Conservation (phyloP, 352 stramenopile genomes). For the Phytophthora pini region DNA sequence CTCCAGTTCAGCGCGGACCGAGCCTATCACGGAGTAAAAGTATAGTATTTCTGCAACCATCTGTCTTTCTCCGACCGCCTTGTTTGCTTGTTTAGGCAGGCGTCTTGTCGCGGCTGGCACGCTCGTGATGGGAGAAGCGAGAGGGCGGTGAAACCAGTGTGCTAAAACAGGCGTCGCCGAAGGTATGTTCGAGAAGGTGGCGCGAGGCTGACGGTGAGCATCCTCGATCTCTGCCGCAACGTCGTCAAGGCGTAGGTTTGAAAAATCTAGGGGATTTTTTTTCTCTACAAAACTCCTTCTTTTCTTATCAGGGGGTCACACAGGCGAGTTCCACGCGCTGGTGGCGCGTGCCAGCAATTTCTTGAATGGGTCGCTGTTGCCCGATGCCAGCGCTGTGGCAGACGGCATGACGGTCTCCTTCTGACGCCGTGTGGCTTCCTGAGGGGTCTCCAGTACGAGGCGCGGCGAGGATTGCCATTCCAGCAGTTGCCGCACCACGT, state of each 20-base stretch:
- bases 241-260: slow-evolving; percentile 4
- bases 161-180: slow-evolving; percentile 32
- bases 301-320: slow-evolving; percentile 20
- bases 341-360: slow-evolving; percentile 31
- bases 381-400: neutral
- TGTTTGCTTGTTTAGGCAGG: neutral
- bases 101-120: slow-evolving; percentile 5
- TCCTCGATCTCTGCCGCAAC: slow-evolving; percentile 12
- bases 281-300: slow-evolving; percentile 17
- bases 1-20: slow-evolving; percentile 30
- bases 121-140: slow-evolving; percentile 22
- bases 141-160: slow-evolving; percentile 19
- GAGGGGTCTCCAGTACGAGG: slow-evolving; percentile 33
- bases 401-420: slow-evolving; percentile 18
- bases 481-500: slow-evolving; percentile 51
- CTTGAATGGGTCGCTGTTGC: slow-evolving; percentile 6
- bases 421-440: slow-evolving; percentile 23
- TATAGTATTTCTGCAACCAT: slow-evolving; percentile 39
- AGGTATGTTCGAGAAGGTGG: slow-evolving; percentile 33
- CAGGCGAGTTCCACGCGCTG: slow-evolving; percentile 44
- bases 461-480: slow-evolving; percentile 46
- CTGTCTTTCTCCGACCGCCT: slow-evolving; percentile 12
- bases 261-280: slow-evolving; percentile 3
- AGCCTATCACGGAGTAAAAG: slow-evolving; percentile 31
- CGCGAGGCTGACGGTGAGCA: neutral